phyloP scores from a whole-genome alignment of 257 asterid species.

The Echites panduratus region DNA sequence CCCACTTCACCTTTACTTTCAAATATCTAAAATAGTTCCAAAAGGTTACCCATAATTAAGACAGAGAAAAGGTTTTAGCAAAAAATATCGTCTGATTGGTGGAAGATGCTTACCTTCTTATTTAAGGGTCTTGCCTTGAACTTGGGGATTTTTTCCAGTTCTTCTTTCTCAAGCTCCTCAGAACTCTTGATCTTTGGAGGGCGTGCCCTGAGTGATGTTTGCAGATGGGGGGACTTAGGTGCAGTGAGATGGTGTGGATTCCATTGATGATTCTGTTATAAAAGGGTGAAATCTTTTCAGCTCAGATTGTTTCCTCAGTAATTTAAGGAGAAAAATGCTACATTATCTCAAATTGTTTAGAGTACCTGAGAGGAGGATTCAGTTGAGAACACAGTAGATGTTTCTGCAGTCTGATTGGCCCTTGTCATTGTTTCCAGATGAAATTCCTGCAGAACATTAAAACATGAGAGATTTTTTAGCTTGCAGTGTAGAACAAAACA shows the following conservation, averaged over 20 bases:
- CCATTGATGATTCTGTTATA: slow-evolving; percentile 59
- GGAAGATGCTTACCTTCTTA: slow-evolving; percentile 49
- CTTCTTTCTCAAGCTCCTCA: slow-evolving; percentile 67
- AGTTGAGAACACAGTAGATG: slow-evolving; percentile 55
- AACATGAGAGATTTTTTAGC: neutral
- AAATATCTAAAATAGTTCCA: slow-evolving; percentile 45
- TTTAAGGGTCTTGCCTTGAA: slow-evolving; percentile 92
- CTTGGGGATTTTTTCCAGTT: slow-evolving; percentile 64
- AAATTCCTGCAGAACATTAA: slow-evolving; percentile 65
- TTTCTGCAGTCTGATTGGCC: slow-evolving; percentile 66
- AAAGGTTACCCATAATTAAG: neutral
- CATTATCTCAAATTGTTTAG: neutral
- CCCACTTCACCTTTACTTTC: slow-evolving; percentile 95
- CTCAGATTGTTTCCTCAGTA: neutral
- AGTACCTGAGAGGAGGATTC: slow-evolving; percentile 52
- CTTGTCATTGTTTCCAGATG: slow-evolving; percentile 85
- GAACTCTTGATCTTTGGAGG: slow-evolving; percentile 66
- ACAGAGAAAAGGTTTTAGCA: neutral
- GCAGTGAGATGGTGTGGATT: slow-evolving; percentile 65
- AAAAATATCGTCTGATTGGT: neutral
- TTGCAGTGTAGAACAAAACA: neutral
- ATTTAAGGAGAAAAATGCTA: neutral
- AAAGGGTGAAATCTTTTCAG: neutral
- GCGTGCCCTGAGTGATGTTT: slow-evolving; percentile 76
- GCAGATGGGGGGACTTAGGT: slow-evolving; percentile 80